These are phyloP conservation scores for Fraxinus xanthoxyloides DNA, from an alignment of 305 asterid genomes.

Conservation along the genomic window DNA sequence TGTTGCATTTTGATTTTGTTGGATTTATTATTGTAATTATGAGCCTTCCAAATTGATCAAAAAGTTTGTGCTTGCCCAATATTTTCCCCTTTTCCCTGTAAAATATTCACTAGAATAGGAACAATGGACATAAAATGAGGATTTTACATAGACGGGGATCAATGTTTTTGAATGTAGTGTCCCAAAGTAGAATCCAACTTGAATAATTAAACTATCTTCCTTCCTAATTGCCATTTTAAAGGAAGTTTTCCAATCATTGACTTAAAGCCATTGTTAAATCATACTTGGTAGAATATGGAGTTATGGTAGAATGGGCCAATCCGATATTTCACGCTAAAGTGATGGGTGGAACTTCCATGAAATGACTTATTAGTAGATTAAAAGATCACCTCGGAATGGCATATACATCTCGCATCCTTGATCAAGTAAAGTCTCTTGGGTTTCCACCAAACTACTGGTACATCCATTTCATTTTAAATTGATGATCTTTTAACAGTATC, in stretches of 20 bases:
- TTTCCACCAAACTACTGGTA: constrained; percentile 6
- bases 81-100: background rate
- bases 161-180: background rate
- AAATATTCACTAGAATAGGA: background rate
- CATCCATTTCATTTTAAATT: constrained; percentile 4
- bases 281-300: background rate
- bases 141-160: background rate
- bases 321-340: background rate
- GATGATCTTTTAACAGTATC: background rate
- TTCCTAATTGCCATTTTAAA: background rate
- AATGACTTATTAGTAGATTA: constrained; percentile 1
- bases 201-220: background rate
- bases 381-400: background rate
- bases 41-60: constrained; percentile 8
- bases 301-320: background rate
- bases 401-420: background rate
- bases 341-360: background rate
- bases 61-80: background rate
- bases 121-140: background rate
- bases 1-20: background rate
- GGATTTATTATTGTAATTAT: background rate
- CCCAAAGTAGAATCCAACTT: background rate
- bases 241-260: background rate
- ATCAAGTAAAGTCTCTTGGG: constrained; percentile 9
- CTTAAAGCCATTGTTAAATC: background rate